These are phyloP conservation scores for Lablab purpureus DNA, from an alignment of 306 rosid species.

Conservation along the genomic window DNA sequence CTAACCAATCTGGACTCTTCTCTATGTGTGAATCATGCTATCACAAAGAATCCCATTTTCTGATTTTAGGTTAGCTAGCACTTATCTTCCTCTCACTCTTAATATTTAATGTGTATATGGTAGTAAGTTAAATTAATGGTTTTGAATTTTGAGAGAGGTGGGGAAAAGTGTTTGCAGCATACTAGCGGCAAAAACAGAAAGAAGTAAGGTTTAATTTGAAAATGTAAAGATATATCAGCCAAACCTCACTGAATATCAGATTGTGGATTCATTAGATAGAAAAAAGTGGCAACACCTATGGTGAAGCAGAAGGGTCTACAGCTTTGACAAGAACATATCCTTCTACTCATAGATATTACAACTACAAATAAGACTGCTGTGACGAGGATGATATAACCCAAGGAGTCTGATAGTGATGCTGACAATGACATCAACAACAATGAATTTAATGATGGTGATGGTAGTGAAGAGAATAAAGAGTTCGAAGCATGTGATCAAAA, in stretches of 20 bases:
- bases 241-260: constrained; percentile 48
- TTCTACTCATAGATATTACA: constrained; percentile 65
- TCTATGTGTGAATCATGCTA: background rate
- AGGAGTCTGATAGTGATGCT: constrained; percentile 57
- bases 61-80: background rate
- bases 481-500: constrained; percentile 26
- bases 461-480: background rate
- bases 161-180: background rate
- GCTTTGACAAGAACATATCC: constrained; percentile 44
- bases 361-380: constrained; percentile 55
- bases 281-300: constrained; percentile 38
- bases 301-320: constrained; percentile 37
- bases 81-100: background rate
- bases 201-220: constrained; percentile 76
- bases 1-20: background rate
- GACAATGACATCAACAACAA: background rate
- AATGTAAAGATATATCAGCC: constrained; percentile 77
- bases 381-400: constrained; percentile 56
- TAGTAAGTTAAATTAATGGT: background rate
- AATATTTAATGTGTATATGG: background rate
- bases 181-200: constrained; percentile 46
- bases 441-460: background rate
- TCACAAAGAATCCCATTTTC: background rate
- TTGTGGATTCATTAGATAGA: constrained; percentile 57
- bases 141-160: background rate